A percentile compares a stretch with the other conserved stretches of the same genome.
These are phyloP conservation scores for Colletotrichum sp. DNA, from an alignment of 2,329 filamentous ascomycete species.

Conservation along the genomic window DNA sequence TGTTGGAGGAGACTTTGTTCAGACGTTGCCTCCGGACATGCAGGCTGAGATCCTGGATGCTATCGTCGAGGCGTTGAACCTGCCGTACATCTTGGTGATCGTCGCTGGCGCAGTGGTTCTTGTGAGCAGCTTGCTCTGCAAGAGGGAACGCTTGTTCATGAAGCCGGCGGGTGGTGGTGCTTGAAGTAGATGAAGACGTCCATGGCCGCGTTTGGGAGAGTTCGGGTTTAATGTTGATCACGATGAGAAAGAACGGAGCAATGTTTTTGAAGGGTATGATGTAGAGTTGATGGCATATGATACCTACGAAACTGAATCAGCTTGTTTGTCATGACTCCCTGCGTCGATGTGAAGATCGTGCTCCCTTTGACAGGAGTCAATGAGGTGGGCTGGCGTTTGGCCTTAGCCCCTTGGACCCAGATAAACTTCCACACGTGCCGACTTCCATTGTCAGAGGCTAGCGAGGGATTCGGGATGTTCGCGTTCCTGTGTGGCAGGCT, in stretches of 20 bases:
- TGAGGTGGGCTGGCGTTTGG: background rate
- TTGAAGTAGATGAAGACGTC: background rate
- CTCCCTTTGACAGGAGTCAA: background rate
- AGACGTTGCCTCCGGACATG: conserved; percentile 15
- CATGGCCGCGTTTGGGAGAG: background rate
- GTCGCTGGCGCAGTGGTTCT: conserved; percentile 41
- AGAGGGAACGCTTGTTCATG: conserved; percentile 18
- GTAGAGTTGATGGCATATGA: background rate
- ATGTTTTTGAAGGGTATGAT: background rate
- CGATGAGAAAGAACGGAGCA: background rate
- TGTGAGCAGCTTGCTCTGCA: conserved; percentile 22
- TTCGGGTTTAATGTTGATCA: background rate
- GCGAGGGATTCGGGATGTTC: background rate
- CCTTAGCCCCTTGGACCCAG: background rate
- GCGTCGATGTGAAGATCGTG: background rate
- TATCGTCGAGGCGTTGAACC: conserved; percentile 26
- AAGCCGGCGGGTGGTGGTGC: background rate
- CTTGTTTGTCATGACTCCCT: background rate
- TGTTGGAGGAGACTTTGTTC: conserved; percentile 11
- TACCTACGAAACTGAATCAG: background rate
- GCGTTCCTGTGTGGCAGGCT: background rate
- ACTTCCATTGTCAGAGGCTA: background rate
- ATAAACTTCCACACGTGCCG: background rate
- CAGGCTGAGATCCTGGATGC: conserved; percentile 26
- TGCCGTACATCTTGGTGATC: conserved; percentile 31